A percentile compares a stretch with the other conserved stretches of the same genome.
These are phyloP conservation scores for Sarocladium strictum DNA, from an alignment of 2,329 filamentous ascomycete genomes.

Conservation along the genomic window DNA sequence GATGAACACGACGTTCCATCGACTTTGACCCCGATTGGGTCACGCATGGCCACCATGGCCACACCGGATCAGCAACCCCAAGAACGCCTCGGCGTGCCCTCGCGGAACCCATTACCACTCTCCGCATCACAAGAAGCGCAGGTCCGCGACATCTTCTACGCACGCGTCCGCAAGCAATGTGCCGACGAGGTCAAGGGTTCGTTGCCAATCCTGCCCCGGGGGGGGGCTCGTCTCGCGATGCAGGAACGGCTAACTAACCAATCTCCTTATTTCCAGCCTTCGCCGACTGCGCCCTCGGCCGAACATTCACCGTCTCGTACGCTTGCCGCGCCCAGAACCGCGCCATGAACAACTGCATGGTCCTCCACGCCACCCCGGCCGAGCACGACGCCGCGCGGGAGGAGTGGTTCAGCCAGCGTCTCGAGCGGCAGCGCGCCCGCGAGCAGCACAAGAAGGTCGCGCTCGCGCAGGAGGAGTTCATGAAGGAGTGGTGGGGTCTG, in stretches of 20 bases:
- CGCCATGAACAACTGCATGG: constrained; percentile 93
- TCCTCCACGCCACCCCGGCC: constrained; percentile 72
- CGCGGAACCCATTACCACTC: constrained; percentile 75
- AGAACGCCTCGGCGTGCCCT: constrained; percentile 42
- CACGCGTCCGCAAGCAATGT: constrained; percentile 70
- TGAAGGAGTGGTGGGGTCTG: constrained; percentile 63
- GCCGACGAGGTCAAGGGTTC: constrained; percentile 71
- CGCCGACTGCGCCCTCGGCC: constrained; percentile 79
- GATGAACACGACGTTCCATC: constrained; percentile 8
- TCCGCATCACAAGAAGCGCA: constrained; percentile 77
- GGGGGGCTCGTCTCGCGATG: no score
- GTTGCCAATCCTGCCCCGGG: background rate
- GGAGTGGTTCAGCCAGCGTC: constrained; percentile 82
- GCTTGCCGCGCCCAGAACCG: constrained; percentile 73
- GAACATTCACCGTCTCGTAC: constrained; percentile 84
- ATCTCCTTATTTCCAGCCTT: constrained; percentile 56
- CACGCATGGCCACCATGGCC: constrained; percentile 27
- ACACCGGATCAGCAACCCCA: constrained; percentile 25
- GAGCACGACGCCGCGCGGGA: constrained; percentile 84
- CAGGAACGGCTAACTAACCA: background rate
- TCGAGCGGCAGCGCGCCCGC: constrained; percentile 62
- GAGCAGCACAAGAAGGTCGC: constrained; percentile 57
- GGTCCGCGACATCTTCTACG: constrained; percentile 75
- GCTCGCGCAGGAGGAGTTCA: constrained; percentile 57
- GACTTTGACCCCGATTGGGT: background rate